Base-by-base conservation (phyloP, 352 stramenopile genomes). In the Globisporangium recalcitrans region DNA sequence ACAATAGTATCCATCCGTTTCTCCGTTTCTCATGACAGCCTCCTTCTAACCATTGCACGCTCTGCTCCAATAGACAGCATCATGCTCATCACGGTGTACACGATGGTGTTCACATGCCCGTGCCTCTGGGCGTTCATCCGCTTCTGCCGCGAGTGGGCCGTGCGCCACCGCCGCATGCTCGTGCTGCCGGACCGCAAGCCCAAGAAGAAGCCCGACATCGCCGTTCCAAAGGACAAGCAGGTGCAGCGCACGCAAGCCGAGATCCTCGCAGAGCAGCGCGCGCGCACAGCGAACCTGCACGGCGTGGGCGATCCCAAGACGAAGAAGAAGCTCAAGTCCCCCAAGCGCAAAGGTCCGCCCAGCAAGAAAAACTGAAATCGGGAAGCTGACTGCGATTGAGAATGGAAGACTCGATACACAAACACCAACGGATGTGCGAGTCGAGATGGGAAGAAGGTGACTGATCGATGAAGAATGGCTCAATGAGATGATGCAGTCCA, bases 131-230 rank as follows among this genome's bases (percentile, higher is more conserved):
- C 78, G 42, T 79, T 91, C 63, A 91, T 93, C 67, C 74, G 82
- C 47, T 91, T 63, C 48, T 90, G 80, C 36, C 80, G 85, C 31
- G 79, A 79, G 54, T 91, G 82, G 67, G 68, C 69, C 11, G 70
- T 65, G 52, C 72, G 80, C 6, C n/a, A n/a, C n/a, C 73, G 76
- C 14, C 71, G 68, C 38, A 71, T 90, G 53, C 71, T 91, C 29
- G 79, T 88, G 58, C 59, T 91, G 40, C 80, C 82, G 8, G 73
- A 85, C 51, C 87, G 80, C 60, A 83, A 81, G 36, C 59, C 69
- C 29, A 93, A 91, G 74, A 93, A 92, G 72, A 76, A 77, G 40
- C 79, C 82, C 1, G 80, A 93, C 61, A 91, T 93, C 47, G 82
- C 82, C 1, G 60, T 82, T 31, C 68, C 79, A 40, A 78, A 87